Base-by-base conservation (phyloP, 306 rosid species). In the Quercus agrifolia region DNA sequence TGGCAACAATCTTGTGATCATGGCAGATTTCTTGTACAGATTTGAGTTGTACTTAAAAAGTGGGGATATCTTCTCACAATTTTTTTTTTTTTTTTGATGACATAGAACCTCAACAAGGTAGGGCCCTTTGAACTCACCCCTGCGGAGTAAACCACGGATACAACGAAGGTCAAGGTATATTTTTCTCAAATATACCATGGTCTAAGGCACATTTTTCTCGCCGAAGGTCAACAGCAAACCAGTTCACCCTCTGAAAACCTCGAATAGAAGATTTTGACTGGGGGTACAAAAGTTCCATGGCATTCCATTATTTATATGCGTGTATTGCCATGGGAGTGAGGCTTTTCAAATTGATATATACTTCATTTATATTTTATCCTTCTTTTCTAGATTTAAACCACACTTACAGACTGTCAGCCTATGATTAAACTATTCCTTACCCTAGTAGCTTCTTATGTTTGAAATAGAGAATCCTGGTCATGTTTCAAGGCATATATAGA, bases 1-100 rank as follows among this genome's bases (percentile, higher is more conserved):
- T 96, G 88, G 97, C 98, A 51, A 77, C 96, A 81, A 84, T 95
- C 21, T 80, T 91, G 51, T 92, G 89, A 52, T 81, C 80, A 77
- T 74, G 73, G 84, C 84, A 61, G 78, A 81, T 80, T 83, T 80
- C 69, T 81, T 91, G 98, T 95, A 91, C 96, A 95, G 90, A 84
- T 84, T 66, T 80, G 87, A 90, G 87, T 80, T 85, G 63, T 33
- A 63, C 57, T 31, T 23, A 64, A 74, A 6, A 76, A 80, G 35
- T 25, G 27, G 46, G 70, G 11, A 56, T 44, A 28, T n/a, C 57
- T 5, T 70, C 46, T 8, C 46, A 8, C 46, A 23, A 23, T 1
- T 23, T 23, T 23, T 23, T 23, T 23, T 23, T 23, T 23, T 31
- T 6, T 35, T 38, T 38, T 38, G 10, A 38, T 38, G 44, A 38